Base-by-base conservation (phyloP, 148 eudicot genomes). In the Polygonum aviculare region DNA sequence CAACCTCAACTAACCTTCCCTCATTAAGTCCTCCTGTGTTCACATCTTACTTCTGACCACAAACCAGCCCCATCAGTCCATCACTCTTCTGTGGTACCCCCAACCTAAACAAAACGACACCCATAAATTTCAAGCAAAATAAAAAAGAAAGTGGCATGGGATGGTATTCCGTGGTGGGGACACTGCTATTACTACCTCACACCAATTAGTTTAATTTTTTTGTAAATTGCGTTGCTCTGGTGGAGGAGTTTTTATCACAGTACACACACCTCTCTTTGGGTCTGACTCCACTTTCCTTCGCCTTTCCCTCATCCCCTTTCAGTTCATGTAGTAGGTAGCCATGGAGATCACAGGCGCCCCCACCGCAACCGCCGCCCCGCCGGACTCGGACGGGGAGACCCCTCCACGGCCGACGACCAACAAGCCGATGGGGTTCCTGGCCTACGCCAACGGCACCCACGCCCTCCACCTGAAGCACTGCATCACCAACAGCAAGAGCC, bases 371-470 rank as follows among this genome's bases (percentile, higher is more conserved):
- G 2, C 14, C 4, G 16, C 55, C 55, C 4, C 55, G 4, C n/a
- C 55, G 18, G 55, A 50, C 16, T 50, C 55, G 0, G 55, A 57
- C 63, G 63, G 33, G 33, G 63, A 57, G 8, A 57, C 35, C 10
- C 63, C 63, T 21, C 63, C 63, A 10, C 5, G 45, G 10, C 45
- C 73, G 19, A 31, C 44, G 7, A 2, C 3, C n/a, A 38, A 70
- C 22, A 70, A 70, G 49, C 48, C 74, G 6, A 70, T 70, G 77
- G 77, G 77, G 2, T 72, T 79, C 77, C 72, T 81, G 19, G 55
- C 86, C 33, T 74, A 51, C 77, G 74, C 80, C 63, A 78, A 76
- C 83, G 85, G 79, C 72, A 79, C 67, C 78, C 47, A 41, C 72
- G 80, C 67, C 78, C 47, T 49, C 52, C 76, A 77, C 55, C 79